phyloP scores from a whole-genome alignment of 2,329 filamentous ascomycete genomes.

The Trichophyton benhamiae region DNA sequence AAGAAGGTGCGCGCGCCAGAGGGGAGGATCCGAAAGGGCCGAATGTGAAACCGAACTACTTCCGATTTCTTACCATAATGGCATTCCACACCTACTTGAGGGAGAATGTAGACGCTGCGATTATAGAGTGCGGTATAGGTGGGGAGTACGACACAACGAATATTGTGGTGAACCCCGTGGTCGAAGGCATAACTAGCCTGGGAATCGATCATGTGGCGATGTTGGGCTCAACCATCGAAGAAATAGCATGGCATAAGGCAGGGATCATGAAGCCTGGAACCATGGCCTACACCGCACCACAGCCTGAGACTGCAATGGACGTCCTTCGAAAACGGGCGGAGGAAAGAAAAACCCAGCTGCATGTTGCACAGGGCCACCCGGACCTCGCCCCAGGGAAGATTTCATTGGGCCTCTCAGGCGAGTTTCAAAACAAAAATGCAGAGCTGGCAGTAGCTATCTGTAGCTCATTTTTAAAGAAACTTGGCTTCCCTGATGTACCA shows the following conservation, averaged over 20 bases:
- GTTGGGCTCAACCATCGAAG: conserved; percentile 63
- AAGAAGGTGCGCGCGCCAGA: conserved; percentile 40
- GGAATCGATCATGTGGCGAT: conserved; percentile 77
- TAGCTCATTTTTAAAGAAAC: conserved; percentile 28
- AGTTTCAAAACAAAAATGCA: conserved; percentile 53
- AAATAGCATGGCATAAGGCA: conserved; percentile 87
- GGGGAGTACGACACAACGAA: conserved; percentile 92
- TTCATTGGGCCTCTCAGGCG: conserved; percentile 47
- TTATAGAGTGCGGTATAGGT: conserved; percentile 89
- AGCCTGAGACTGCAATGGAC: conserved; percentile 42
- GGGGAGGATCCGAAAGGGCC: conserved; percentile 41
- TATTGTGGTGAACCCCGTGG: conserved; percentile 57
- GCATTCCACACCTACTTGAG: conserved; percentile 71
- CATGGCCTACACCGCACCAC: conserved; percentile 51
- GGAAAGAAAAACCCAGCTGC: conserved; percentile 38
- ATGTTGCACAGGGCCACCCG: conserved; percentile 39
- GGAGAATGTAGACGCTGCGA: conserved; percentile 63
- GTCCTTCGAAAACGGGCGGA: conserved; percentile 45
- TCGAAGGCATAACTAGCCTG: conserved; percentile 63
- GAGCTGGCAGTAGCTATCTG: conserved; percentile 45
- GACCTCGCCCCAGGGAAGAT: conserved; percentile 34
- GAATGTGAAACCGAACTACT: conserved; percentile 72
- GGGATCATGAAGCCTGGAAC: conserved; percentile 65
- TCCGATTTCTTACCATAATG: conserved; percentile 79
- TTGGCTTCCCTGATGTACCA: conserved; percentile 26